A percentile compares a stretch with the other conserved stretches of the same genome.
These are phyloP conservation scores for Colletotrichum acutatum DNA, from an alignment of 2,329 filamentous ascomycete species.

Conservation along the genomic window DNA sequence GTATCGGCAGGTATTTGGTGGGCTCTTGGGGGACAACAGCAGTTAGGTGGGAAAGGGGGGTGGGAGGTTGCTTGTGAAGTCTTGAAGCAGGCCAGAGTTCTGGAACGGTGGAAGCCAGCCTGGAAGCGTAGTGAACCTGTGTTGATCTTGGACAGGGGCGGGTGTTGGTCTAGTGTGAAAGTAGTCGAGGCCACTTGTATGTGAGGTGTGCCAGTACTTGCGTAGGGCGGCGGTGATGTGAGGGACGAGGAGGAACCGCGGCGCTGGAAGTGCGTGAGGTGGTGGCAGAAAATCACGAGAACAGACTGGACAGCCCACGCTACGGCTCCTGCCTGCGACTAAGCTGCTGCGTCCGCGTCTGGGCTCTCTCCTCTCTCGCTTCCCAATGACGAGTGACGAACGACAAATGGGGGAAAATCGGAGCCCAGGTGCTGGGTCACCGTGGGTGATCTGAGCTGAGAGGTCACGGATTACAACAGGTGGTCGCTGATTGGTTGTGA, in stretches of 20 bases:
- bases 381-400: slow-evolving; percentile 35
- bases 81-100: neutral
- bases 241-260: slow-evolving; percentile 14
- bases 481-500: slow-evolving; percentile 23
- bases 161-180: neutral
- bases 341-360: neutral
- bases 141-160: neutral
- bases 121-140: slow-evolving; percentile 1
- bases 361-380: slow-evolving; percentile 2
- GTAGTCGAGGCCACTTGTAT: neutral
- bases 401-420: slow-evolving; percentile 33
- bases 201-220: neutral
- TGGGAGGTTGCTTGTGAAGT: neutral
- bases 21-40: neutral
- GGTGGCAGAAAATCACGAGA: slow-evolving; percentile 32
- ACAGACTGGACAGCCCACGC: slow-evolving; percentile 21
- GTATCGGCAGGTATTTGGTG: neutral
- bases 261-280: neutral
- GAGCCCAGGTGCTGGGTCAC: slow-evolving; percentile 22
- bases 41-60: neutral
- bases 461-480: slow-evolving; percentile 37
- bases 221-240: slow-evolving; percentile 14
- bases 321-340: neutral
- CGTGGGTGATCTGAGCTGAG: slow-evolving; percentile 31
- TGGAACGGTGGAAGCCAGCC: neutral